These are phyloP conservation scores for Pezicula neosporulosa DNA, from an alignment of 2,329 filamentous ascomycete species.

Conservation along the genomic window DNA sequence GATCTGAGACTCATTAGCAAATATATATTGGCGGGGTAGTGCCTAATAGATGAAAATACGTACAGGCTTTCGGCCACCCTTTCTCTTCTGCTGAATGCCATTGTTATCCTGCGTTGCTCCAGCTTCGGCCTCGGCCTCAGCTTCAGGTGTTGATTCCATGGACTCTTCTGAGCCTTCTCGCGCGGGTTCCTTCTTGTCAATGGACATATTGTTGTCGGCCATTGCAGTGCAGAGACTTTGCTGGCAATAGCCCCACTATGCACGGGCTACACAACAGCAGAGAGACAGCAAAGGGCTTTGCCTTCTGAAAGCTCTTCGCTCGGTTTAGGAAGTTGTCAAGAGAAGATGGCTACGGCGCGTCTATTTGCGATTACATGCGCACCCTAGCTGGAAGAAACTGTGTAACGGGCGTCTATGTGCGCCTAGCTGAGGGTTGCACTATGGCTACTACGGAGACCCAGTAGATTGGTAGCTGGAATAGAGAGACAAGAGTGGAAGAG, in stretches of 20 bases:
- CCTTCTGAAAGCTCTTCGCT: slow-evolving; percentile 26
- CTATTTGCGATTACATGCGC: slow-evolving; percentile 19
- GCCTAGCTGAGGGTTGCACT: too few species aligned
- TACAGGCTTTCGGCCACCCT: slow-evolving; percentile 97
- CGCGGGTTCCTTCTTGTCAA: slow-evolving; percentile 55
- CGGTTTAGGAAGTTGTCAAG: slow-evolving; percentile 1
- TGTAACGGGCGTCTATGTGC: slow-evolving; percentile 3
- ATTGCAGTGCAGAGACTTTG: slow-evolving; percentile 33
- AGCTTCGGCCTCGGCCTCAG: slow-evolving; percentile 33
- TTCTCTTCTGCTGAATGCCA: slow-evolving; percentile 76
- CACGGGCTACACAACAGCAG: neutral
- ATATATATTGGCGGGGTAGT: slow-evolving; percentile 3
- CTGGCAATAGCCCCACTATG: neutral
- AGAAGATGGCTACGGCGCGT: slow-evolving; percentile 10
- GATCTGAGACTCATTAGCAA: slow-evolving; percentile 56
- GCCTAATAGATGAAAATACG: slow-evolving; percentile 30
- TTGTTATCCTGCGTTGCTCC: slow-evolving; percentile 41
- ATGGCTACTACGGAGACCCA: slow-evolving; percentile 2
- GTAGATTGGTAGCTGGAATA: slow-evolving; percentile 14
- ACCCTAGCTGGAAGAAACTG: slow-evolving; percentile 9
- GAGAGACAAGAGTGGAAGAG: too few species aligned
- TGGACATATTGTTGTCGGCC: slow-evolving; percentile 66
- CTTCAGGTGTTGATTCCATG: slow-evolving; percentile 53
- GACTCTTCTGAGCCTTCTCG: slow-evolving; percentile 62
- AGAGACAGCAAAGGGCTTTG: slow-evolving; percentile 30